phyloP scores from a whole-genome alignment of 2,329 filamentous ascomycete species.

The Penicillium brasilianum region DNA sequence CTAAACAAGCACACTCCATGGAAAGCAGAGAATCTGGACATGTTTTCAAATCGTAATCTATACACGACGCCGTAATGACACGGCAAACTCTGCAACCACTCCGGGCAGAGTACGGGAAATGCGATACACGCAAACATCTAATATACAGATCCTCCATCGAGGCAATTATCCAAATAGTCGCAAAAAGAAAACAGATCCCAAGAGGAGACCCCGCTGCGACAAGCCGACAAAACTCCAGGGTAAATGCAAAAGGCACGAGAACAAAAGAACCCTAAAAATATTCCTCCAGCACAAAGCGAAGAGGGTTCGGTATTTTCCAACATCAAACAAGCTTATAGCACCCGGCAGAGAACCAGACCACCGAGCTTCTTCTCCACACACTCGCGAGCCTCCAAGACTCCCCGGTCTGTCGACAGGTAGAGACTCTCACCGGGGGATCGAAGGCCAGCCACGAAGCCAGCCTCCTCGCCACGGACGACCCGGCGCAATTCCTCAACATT shows the following conservation, averaged over 20 bases:
- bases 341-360: constrained; percentile 77
- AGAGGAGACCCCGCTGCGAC: constrained; percentile 40
- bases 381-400: constrained; percentile 80
- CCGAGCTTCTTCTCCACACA: constrained; percentile 80
- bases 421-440: constrained; percentile 79
- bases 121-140: constrained; percentile 40
- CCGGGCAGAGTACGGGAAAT: constrained; percentile 24
- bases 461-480: constrained; percentile 71
- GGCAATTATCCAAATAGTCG: constrained; percentile 41
- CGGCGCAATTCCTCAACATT: constrained; percentile 65
- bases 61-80: constrained; percentile 27
- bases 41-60: constrained; percentile 33
- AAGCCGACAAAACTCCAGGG: constrained; percentile 44
- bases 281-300: constrained; percentile 14
- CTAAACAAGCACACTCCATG: neutral
- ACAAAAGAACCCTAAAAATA: constrained; percentile 22
- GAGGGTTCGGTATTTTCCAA: constrained; percentile 10
- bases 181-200: constrained; percentile 36
- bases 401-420: constrained; percentile 76
- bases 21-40: constrained; percentile 18
- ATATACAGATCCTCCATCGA: constrained; percentile 42
- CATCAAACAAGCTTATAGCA: constrained; percentile 47
- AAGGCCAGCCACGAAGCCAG: constrained; percentile 71
- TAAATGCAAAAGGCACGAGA: constrained; percentile 40
- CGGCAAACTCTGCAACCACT: constrained; percentile 22